These are phyloP conservation scores for Dillenia suffruticosa DNA, from an alignment of 164 flowering plant species.

Conservation along the genomic window DNA sequence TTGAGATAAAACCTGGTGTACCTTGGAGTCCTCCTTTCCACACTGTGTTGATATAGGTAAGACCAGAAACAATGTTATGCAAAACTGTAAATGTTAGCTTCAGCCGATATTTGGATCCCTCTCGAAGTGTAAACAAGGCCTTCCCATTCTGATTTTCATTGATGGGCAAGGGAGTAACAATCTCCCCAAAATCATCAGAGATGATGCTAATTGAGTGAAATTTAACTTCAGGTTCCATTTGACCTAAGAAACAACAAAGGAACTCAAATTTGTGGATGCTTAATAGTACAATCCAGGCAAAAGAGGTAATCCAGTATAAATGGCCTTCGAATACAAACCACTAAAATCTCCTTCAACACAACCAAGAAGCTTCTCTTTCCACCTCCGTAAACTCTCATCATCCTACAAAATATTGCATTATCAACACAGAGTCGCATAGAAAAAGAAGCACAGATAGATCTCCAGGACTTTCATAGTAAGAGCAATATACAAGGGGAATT, in stretches of 20 bases:
- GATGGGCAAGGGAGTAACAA: conserved; percentile 43
- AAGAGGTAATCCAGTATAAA: not conserved
- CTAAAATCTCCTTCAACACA: conserved; percentile 52
- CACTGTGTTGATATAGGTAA: conserved; percentile 63
- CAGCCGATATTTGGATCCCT: conserved; percentile 61
- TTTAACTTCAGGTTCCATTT: conserved; percentile 70
- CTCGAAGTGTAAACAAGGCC: conserved; percentile 48
- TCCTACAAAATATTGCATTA: conserved; percentile 32
- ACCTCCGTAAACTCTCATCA: conserved; percentile 82
- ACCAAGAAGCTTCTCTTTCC: conserved; percentile 88
- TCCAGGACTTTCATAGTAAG: not conserved
- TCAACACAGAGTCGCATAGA: not conserved
- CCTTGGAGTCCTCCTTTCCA: conserved; percentile 76
- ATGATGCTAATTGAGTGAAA: conserved; percentile 67
- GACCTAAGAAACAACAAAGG: conserved; percentile 27
- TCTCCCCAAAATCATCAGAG: conserved; percentile 46
- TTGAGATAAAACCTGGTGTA: conserved; percentile 8
- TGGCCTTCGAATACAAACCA: conserved; percentile 25
- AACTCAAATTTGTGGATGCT: too few relatives aligned
- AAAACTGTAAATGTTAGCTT: conserved; percentile 58
- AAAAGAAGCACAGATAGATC: not conserved
- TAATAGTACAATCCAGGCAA: not conserved
- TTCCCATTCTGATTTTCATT: conserved; percentile 24
- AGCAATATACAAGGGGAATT: too few relatives aligned
- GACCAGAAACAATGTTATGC: conserved; percentile 75